Base-by-base conservation (phyloP, 345 rosid species). In the Salix arbutifolia region DNA sequence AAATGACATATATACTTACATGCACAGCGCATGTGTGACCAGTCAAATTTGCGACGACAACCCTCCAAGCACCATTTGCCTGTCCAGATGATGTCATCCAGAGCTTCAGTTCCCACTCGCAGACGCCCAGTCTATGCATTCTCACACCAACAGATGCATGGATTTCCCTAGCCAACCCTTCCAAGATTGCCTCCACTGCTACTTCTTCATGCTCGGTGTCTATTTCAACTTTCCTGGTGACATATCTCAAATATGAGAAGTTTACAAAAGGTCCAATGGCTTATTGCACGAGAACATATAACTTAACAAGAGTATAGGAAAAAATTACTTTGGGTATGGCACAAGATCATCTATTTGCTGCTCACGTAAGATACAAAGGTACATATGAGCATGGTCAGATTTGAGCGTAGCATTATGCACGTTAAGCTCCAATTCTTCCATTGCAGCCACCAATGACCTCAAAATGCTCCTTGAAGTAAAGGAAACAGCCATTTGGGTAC, bases 371-470 rank as follows among this genome's bases (percentile, higher is more conserved):
- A 96, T 85, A 76, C 94, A 94, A 53, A 96, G 97, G 82, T 94
- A 96, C 99, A 96, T 92, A 76, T 96, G 97, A 52, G 94, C 97
- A 77, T 94, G 97, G 79, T 94, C 99, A 56, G 88, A 86, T 85
- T 89, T 94, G 78, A 89, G 80, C 69, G 88, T 83, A 77, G 97
- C 89, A 86, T 87, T 96, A 80, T 96, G 99, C 73, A 87, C 84
- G 81, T 94, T 91, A 73, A 96, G 92, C 83, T 96, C 99, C 84
- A 96, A 86, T 83, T 96, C 99, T 84, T 96, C 99, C 98, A 96
- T 91, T 70, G 98, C 98, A 83, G 87, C 85, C 84, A 91, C 87
- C 83, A 96, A 84, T 53, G 97, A 92, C 85, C 96, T 91, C 85
- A 91, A 84, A 78, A 96, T 85, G 84, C 97, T 89, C 83, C 89